Evolutionary conservation across 208 protist genomes (phyloP).

Genomic region (Wallacemonas sp.): DNA sequence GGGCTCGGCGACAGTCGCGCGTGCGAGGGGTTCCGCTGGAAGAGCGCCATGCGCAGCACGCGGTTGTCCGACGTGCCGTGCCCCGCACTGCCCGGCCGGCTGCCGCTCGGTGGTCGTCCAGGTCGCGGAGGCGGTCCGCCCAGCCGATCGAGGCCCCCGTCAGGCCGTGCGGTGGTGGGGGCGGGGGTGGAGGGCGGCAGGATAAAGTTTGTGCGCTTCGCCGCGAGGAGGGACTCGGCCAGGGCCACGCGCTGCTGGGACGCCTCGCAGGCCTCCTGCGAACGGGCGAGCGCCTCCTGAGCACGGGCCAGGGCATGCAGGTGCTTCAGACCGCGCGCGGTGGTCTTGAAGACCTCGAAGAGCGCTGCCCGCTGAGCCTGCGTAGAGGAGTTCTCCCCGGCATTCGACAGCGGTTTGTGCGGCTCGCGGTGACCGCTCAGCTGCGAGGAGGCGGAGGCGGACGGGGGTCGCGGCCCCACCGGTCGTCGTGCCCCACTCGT

Average conservation of each 20-base stretch:
- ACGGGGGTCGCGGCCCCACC: no score
- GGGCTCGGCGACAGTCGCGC: not conserved
- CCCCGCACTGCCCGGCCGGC: not conserved
- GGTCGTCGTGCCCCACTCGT: no score
- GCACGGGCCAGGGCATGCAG: conserved; percentile 30
- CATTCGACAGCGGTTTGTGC: no score
- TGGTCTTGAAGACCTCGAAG: conserved; percentile 76
- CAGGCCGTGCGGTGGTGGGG: no score
- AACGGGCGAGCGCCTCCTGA: conserved; percentile 16
- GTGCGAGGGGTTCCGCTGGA: not conserved
- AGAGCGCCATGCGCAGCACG: not conserved
- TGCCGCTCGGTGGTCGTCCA: no score
- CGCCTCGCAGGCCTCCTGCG: conserved; percentile 36
- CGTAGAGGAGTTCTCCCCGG: no score
- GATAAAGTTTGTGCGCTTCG: no score
- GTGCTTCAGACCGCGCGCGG: conserved; percentile 20
- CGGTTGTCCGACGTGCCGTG: not conserved
- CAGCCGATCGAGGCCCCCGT: no score
- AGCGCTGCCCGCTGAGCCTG: conserved; percentile 28
- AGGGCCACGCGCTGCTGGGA: conserved; percentile 18
- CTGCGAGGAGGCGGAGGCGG: no score
- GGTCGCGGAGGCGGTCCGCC: no score
- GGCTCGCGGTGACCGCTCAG: no score
- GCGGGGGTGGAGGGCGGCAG: no score
- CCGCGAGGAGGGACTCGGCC: not conserved